Evolutionary conservation across 768 basidiomycete genomes (phyloP).

Genomic region (Amanita muscaria): DNA sequence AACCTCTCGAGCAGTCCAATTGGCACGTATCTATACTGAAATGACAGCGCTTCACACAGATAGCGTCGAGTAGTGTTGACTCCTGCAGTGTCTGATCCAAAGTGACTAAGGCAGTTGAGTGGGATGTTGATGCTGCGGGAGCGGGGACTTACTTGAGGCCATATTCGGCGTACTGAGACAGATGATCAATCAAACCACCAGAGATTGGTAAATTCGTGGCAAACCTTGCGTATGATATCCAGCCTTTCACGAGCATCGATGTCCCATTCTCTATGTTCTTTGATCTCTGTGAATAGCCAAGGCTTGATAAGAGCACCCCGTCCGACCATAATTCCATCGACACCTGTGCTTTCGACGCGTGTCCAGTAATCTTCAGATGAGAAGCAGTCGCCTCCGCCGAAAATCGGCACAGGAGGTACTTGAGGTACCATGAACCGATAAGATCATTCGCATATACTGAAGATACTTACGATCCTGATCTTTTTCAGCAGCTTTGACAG

Average conservation of each 20-base stretch:
- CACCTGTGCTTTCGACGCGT: slow-evolving; percentile 67
- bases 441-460: neutral
- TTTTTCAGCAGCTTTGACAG: slow-evolving; percentile 60
- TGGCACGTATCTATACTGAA: slow-evolving; percentile 94
- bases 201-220: slow-evolving; percentile 9
- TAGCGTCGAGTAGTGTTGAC: slow-evolving; percentile 89
- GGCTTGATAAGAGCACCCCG: slow-evolving; percentile 94
- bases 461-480: slow-evolving; percentile 58
- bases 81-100: slow-evolving; percentile 81
- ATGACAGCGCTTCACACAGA: slow-evolving; percentile 90
- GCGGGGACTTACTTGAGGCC: slow-evolving; percentile 57
- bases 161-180: slow-evolving; percentile 65
- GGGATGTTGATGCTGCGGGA: neutral
- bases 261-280: slow-evolving; percentile 90
- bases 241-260: slow-evolving; percentile 80
- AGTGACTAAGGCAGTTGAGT: slow-evolving; percentile 42
- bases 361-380: slow-evolving; percentile 79
- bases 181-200: neutral
- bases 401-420: slow-evolving; percentile 88
- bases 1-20: slow-evolving; percentile 82
- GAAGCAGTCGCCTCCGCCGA: slow-evolving; percentile 94
- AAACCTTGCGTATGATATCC: slow-evolving; percentile 67
- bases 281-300: slow-evolving; percentile 93
- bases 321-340: slow-evolving; percentile 94
- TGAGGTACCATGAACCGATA: neutral